Evolutionary conservation across 2,329 filamentous ascomycete species (phyloP).

Genomic region (Penicillium sp.): DNA sequence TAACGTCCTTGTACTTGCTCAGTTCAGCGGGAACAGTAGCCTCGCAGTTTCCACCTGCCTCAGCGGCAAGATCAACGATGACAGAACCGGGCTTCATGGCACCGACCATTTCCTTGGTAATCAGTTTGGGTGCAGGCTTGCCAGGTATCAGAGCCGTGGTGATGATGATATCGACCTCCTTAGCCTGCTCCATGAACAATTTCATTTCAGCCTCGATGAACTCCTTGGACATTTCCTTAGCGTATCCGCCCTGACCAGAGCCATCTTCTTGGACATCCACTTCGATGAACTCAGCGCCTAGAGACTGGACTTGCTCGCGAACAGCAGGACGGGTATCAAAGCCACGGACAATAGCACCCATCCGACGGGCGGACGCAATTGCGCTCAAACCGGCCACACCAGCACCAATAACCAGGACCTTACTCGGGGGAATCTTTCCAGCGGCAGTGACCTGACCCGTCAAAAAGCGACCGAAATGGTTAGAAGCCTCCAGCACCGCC

Average conservation of each 20-base stretch:
- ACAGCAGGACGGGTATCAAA: slow-evolving; percentile 89
- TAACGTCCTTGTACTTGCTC: slow-evolving; percentile 69
- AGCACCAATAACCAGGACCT: slow-evolving; percentile 84
- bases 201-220: slow-evolving; percentile 93
- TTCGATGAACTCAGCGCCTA: slow-evolving; percentile 86
- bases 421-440: slow-evolving; percentile 84
- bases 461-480: slow-evolving; percentile 81
- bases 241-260: slow-evolving; percentile 78
- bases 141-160: slow-evolving; percentile 90
- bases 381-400: slow-evolving; percentile 85
- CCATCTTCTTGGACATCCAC: slow-evolving; percentile 82
- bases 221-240: slow-evolving; percentile 90
- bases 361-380: slow-evolving; percentile 77
- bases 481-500: slow-evolving; percentile 82
- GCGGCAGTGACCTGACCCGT: slow-evolving; percentile 88
- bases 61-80: slow-evolving; percentile 80
- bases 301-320: slow-evolving; percentile 82
- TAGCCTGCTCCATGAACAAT: slow-evolving; percentile 80
- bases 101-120: slow-evolving; percentile 73
- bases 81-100: slow-evolving; percentile 89
- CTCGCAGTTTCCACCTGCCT: slow-evolving; percentile 85
- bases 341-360: slow-evolving; percentile 84
- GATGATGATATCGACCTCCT: slow-evolving; percentile 87
- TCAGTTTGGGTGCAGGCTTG: slow-evolving; percentile 74
- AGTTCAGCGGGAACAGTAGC: slow-evolving; percentile 71